Evolutionary conservation across 1,284 basidiomycete species (phyloP), one percentile per base, ranked within the genome.

Genomic region (Ustilago trichophora): DNA sequence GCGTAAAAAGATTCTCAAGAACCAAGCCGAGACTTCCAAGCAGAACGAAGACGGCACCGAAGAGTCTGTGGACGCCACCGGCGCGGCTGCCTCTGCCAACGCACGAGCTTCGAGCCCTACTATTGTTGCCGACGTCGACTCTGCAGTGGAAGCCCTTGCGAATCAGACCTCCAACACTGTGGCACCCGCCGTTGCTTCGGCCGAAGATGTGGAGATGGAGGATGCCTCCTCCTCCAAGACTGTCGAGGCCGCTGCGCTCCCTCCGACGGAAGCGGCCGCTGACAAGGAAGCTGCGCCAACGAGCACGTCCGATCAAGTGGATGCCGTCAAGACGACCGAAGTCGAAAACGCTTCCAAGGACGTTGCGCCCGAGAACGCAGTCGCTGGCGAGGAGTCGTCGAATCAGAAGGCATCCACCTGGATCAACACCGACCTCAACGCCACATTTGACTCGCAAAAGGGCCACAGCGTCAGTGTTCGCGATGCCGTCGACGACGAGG

Each of bases 351-450:
- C 50, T 37, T 11, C 42, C 15, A 58, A 47, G 38, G 43, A n/a
- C n/a, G n/a, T 25, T 16, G 40, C 27, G 13, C 35, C 15, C 1
- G 51, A 51, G 31, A 54, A 46, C 18, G 43, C 43, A 11, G 38
- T n/a, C n/a, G n/a, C 27, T 26, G 53, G 71, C 15, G 45, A 44
- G 24, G 55, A 58, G 33, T 26, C 65, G 10, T 41, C 54, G 1
- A 47, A 37, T 19, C 33, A 52, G 29, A 45, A 78, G 4, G 82
- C 83, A 44, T 82, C 83, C 52, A 84, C 84, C 10, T 85, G 84
- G 85, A 82, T 84, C 34, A 77, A 83, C 49, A 80, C 84, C 29
- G 83, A 84, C 50, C 74, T 77, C 9, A 60, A 73, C 8, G 65
- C 63, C 16, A 68, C 72, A 15, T 69, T 73, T n/a, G 76, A 73